These are phyloP conservation scores for Euphrasia confusa DNA, from an alignment of 257 asterid genomes.

Conservation along the genomic window DNA sequence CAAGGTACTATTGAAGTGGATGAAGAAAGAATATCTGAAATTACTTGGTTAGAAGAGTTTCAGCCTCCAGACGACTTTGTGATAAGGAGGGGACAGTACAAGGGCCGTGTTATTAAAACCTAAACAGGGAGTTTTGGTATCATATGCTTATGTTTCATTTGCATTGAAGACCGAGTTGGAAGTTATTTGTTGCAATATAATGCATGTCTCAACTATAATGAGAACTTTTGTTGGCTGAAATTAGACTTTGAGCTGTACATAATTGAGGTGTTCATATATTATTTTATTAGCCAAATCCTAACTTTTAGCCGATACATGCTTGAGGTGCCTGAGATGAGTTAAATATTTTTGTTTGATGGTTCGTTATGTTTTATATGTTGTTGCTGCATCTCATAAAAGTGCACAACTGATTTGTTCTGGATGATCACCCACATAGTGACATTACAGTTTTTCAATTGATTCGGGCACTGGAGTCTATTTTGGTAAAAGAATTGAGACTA, in stretches of 20 bases:
- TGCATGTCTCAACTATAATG: constrained; percentile 31
- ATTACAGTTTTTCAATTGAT: neutral
- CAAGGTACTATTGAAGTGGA: constrained; percentile 72
- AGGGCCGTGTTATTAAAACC: constrained; percentile 74
- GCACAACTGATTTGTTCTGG: constrained; percentile 1
- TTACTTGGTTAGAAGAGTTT: constrained; percentile 89
- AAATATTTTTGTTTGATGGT: neutral
- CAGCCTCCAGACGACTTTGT: constrained; percentile 90
- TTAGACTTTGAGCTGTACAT: constrained; percentile 66
- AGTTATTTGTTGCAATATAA: constrained; percentile 32
- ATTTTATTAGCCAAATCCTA: constrained; percentile 14
- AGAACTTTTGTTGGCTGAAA: constrained; percentile 34
- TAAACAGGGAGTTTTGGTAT: constrained; percentile 37
- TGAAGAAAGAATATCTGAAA: constrained; percentile 54
- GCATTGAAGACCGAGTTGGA: constrained; percentile 33
- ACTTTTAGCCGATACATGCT: neutral
- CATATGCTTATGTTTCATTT: constrained; percentile 26
- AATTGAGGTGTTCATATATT: constrained; percentile 43
- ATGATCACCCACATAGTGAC: neutral
- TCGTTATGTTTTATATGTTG: neutral
- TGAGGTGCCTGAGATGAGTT: neutral
- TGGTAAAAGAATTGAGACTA: neutral
- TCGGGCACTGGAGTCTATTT: neutral
- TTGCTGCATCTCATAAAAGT: neutral
- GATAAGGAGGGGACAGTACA: constrained; percentile 86